Evolutionary conservation across 352 stramenopile species (phyloP), one percentile per base, ranked within the genome.

Genomic region (Pythium sukuiense): DNA sequence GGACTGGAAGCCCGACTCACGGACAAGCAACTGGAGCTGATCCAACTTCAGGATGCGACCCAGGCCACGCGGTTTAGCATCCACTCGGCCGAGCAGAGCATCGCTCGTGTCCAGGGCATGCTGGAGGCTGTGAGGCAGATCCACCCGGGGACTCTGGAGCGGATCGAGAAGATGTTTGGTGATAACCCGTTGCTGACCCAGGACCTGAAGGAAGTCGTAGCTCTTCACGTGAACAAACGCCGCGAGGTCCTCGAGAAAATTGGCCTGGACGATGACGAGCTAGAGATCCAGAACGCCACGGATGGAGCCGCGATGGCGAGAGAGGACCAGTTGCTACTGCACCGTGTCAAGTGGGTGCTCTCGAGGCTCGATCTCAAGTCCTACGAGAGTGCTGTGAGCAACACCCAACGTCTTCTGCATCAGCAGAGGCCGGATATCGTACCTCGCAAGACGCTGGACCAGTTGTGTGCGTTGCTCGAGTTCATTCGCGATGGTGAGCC

Each of bases 261-360:
- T 26, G 75, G 77, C 33, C 39, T 88, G 33, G 85, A 92, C 61
- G 67, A 74, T 35, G 76, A 75, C 13, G 83, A 88, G 55, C 59
- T 90, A 3, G 78, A 88, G 50, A 72, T 92, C 53, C 76, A 85
- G 50, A 59, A 76, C 1, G 73, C 80, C 6, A 67, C 62, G 32
- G 9, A 48, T 26, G 61, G 20, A 20, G 3, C 26, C 0, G 30
- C 69, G n/a, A 27, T 69, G 24, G 61, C 32, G 0, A 65, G 76
- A 41, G 81, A 81, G 18, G 83, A 93, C 55, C 81, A 90, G 57
- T 66, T 90, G 63, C 63, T 93, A 20, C 58, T 93, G 24, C 81
- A 90, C 30, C 76, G 85, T 1, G 75, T 92, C 41, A 93, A 92
- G 61, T 93, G 85, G 85, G 76, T 93, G 30, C 71, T 93, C 35